A percentile compares a stretch with the other conserved stretches of the same genome.
Conservation (phyloP, 2,329 filamentous ascomycete genomes). For the Chaetothyriales sp. region DNA sequence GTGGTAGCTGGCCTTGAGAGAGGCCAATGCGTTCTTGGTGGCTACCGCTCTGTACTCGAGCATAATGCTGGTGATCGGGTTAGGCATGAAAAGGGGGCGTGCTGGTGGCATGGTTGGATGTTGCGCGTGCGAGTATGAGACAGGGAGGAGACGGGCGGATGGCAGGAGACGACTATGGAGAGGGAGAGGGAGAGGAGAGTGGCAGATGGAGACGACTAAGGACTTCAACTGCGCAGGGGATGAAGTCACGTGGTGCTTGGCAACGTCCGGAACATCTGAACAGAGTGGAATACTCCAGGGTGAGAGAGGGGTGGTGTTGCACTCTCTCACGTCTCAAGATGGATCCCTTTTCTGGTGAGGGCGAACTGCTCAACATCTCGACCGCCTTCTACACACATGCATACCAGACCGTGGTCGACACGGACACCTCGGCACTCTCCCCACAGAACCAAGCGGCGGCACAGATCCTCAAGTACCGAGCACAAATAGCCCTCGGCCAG, state of each 20-base stretch:
- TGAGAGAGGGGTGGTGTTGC: background rate
- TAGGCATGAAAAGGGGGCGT: background rate
- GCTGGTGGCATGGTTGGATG: background rate
- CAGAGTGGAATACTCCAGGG: background rate
- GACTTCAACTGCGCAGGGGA: no score
- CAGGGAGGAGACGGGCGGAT: background rate
- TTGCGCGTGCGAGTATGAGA: background rate
- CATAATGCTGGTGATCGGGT: constrained; percentile 7
- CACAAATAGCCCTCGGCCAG: constrained; percentile 69
- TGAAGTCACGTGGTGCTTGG: background rate
- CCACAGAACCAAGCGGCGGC: constrained; percentile 61
- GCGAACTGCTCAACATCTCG: constrained; percentile 53
- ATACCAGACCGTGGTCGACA: constrained; percentile 73
- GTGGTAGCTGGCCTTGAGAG: constrained; percentile 15
- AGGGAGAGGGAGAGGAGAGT: no score
- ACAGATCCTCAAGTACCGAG: constrained; percentile 63
- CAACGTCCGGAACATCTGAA: background rate
- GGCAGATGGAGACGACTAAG: no score
- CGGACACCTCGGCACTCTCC: constrained; percentile 66
- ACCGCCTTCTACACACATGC: constrained; percentile 60
- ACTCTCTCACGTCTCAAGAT: constrained; percentile 21
- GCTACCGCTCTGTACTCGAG: constrained; percentile 14
- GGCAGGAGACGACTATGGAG: no score
- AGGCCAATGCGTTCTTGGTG: constrained; percentile 11
- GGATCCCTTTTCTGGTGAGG: constrained; percentile 51